Base-by-base conservation (phyloP, 129 eudicot genomes). In the Dittrichia graveolens region DNA sequence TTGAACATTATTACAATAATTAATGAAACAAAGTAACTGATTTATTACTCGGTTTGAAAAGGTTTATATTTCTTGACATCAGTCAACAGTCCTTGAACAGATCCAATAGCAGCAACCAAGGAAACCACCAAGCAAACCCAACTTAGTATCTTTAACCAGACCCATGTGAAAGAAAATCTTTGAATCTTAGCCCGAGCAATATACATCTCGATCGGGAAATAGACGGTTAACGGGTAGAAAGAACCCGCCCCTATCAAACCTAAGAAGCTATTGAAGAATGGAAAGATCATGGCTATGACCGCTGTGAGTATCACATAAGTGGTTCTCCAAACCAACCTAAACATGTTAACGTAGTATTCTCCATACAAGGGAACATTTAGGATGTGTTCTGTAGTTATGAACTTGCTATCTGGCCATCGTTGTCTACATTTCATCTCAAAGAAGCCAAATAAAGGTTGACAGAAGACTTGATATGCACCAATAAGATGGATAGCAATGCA, bases 391-490 rank as follows among this genome's bases (percentile, higher is more conserved):
- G 78, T 6, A 3, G 55, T 85, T 72, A 92, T 92, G 81, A 89
- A 83, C 53, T 83, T 78, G 83, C 75, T 92, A 5, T 83, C 86
- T 0, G 96, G 94, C 91, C 91, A 92, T 19, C 61, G 12, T n/a
- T 69, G 48, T 42, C 60, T 46, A 73, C 86, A 81, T 4, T 45
- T 44, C 10, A 58, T 40, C 82, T 92, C 97, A 0, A 92, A 77
- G 39, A 86, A 88, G 13, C 82, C 83, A 44, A 86, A 92, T 50
- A 92, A 16, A 5, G 97, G 97, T 35, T 88, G 97, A 34, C 81
- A 79, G 56, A 84, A 92, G 15, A 92, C 97, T 88, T 92, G 98
- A 75, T 92, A 92, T 12, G 96, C 97, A 1, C 97, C 96, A 2
- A 88, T 71, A 1, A 92, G 88, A 77, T 92, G 97, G 71, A 92